Evolutionary conservation across 2,329 filamentous ascomycete species (phyloP).

Genomic region (Pseudogymnoascus destructans): DNA sequence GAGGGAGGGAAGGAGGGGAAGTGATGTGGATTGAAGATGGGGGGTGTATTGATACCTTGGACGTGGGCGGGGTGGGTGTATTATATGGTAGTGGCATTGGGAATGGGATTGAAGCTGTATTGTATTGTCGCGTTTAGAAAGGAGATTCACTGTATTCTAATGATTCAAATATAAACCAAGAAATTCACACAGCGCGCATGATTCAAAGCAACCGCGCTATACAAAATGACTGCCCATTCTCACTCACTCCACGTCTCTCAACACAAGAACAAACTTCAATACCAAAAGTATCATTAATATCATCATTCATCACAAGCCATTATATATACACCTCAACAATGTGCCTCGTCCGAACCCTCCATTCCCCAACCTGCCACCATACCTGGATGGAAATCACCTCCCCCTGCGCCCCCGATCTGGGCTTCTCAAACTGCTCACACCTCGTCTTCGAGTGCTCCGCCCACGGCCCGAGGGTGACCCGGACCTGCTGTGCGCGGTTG

Average conservation of each 20-base stretch:
- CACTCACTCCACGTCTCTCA: neutral
- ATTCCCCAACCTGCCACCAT: neutral
- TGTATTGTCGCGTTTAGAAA: neutral
- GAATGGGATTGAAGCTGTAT: neutral
- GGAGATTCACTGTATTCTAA: neutral
- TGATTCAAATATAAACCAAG: neutral
- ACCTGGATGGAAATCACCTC: neutral
- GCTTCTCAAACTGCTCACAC: neutral
- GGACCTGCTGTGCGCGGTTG: neutral
- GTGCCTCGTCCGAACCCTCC: neutral
- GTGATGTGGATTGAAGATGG: neutral
- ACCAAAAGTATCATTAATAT: neutral
- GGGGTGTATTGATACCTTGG: neutral
- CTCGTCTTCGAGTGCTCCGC: neutral
- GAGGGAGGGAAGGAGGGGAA: neutral
- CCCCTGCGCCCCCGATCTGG: neutral
- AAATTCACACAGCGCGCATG: neutral
- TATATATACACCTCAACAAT: neutral
- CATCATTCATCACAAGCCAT: neutral
- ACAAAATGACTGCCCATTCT: neutral
- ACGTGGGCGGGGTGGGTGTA: neutral
- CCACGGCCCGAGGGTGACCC: neutral
- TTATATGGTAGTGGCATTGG: neutral
- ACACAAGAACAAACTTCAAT: neutral
- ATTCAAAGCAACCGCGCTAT: neutral